Percentiles rank a stretch among this genome's conserved stretches.
These are phyloP conservation scores for Cyberlindnera mississippiensis DNA, from an alignment of 805 yeast genomes.

Conservation along the genomic window DNA sequence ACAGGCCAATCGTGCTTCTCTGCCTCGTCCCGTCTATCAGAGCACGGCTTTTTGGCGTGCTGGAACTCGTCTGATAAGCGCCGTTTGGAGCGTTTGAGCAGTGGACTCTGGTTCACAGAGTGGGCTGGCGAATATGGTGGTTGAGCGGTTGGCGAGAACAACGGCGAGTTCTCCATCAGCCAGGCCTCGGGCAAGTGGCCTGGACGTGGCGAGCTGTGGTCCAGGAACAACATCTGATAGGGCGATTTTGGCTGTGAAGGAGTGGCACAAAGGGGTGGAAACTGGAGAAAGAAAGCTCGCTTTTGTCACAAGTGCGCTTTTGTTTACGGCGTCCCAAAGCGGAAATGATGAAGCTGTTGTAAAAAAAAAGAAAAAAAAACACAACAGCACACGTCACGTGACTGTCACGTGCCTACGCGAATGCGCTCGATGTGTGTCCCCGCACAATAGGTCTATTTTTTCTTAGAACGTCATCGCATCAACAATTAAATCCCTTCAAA, in stretches of 20 bases:
- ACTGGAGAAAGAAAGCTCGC: too few species aligned
- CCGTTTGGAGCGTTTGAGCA: conserved; percentile 29
- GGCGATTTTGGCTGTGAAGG: neutral
- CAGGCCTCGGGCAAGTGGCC: conserved; percentile 16
- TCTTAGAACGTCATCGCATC: neutral
- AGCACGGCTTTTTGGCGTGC: conserved; percentile 28
- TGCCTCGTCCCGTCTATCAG: conserved; percentile 2
- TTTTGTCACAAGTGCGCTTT: neutral
- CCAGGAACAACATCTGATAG: conserved; percentile 16
- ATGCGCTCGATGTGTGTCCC: neutral
- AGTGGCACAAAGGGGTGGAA: neutral
- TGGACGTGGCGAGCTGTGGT: conserved; percentile 18
- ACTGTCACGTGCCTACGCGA: neutral
- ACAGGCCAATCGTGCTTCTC: conserved; percentile 21
- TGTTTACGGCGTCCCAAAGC: conserved; percentile 8
- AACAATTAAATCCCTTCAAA: too few species aligned
- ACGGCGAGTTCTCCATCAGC: conserved; percentile 17
- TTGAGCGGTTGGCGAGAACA: conserved; percentile 16
- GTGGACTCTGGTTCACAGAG: conserved; percentile 7
- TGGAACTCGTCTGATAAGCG: conserved; percentile 33
- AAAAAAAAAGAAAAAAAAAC: too few species aligned
- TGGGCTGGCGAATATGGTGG: conserved; percentile 6
- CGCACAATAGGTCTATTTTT: neutral
- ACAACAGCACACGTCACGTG: too few species aligned
- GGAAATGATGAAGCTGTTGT: too few species aligned